Base-by-base conservation (phyloP, 352 stramenopile species). In the Nannochloropsis limnetica region DNA sequence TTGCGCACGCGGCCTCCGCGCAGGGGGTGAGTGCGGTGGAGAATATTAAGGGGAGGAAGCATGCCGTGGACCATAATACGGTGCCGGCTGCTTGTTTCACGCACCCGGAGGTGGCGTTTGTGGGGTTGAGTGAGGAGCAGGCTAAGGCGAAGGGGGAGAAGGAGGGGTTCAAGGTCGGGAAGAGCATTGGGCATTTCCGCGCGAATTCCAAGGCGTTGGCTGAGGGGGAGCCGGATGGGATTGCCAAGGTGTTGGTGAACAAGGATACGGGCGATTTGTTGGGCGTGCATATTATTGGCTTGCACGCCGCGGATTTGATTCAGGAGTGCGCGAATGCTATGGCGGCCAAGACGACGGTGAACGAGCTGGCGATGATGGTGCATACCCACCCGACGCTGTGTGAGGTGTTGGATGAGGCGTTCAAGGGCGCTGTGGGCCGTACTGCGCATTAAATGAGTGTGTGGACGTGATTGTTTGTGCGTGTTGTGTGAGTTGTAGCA, bases 281-380 rank as follows among this genome's bases (percentile, higher is more conserved):
- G 1, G 92, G 89, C 23, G 92, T 94, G n/a, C 92, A 95, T 85
- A 95, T 95, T 79, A 94, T 95, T 85, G 92, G 92, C 79, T 85
- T 95, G 49, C 90, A 95, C 84, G 92, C 92, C 17, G 92, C 91
- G 44, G 92, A 95, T 86, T 89, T 95, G 80, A 95, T 95, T 86
- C 91, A 95, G 84, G 92, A 95, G 88, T 94, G 90, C 86, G 89
- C 91, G 29, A 95, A 95, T 85, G 92, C 91, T 32, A 90, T 95
- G 25, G 90, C 89, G 0, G 89, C 90, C 3, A 91, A 91, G 74
- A 94, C 90, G 45, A 94, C 91, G 15, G 91, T 95, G 8, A 86
- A 92, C 81, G 90, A 95, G 83, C 84, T 95, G 81, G 89, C 87
- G 85, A 94, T 94, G 90, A 94, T 94, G 88, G 91, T 94, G 23